Evolutionary conservation across 2,329 filamentous ascomycete genomes (phyloP), one percentile per base, ranked within the genome.

Genomic region (Diatrype stigma): DNA sequence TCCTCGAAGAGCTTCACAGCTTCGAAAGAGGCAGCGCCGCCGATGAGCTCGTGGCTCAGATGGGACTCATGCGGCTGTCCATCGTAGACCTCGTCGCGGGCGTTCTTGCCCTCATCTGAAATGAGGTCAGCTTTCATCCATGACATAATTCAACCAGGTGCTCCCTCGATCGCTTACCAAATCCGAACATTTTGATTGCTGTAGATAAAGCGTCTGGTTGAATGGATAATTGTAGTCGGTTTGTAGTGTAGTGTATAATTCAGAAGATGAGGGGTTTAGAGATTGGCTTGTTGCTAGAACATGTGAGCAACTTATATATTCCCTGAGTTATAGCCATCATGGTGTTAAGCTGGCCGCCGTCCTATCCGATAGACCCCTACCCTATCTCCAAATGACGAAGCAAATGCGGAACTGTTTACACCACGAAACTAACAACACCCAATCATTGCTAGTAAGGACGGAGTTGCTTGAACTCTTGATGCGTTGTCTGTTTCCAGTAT

Each of bases 1-100:
- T 91, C 85, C 72, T 92, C 88, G 63, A 85, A 92, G 21, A 85
- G 75, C 77, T 90, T 90, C 80, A 93, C 87, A 62, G 84, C 89
- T 57, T 82, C 85, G 66, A 93, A 93, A 55, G 86, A 83, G 51
- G 88, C 89, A 51, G 84, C 89, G 56, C 87, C 87, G 57, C 85
- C 88, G 50, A 92, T 67, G 45, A 89, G 65, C 74, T 94, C 88
- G 72, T 93, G 89, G 60, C 80, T 80, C 64, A 89, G 73, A 65
- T 80, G 80, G 61, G 79, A 75, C 71, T 89, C 72, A 72, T 89
- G 77, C 52, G 59, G 59, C 47, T 69, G 54, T 48, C 65, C 65
- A 38, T 69, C 60, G 63, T 78, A 72, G 53, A 74, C 62, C 58
- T 75, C 59, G 54, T 78, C 68, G 58, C 73, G 75, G n/a, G 70